Evolutionary conservation across 2,329 filamentous ascomycete genomes (phyloP).

Genomic region (Zymoseptoria ardabiliae): DNA sequence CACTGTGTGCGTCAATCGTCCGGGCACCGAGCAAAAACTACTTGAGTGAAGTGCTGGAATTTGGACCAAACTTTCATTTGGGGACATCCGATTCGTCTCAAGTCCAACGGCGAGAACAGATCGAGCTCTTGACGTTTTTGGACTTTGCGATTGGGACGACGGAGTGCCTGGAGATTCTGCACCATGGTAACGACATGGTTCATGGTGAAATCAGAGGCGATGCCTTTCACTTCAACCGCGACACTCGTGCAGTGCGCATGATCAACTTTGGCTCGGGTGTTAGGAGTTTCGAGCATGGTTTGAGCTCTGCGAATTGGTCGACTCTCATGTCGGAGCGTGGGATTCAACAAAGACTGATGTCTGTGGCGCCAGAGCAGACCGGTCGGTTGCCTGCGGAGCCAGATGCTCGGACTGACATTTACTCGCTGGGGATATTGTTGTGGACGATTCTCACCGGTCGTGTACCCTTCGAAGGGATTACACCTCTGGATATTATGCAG

Average conservation of each 20-base stretch:
- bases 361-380: constrained; percentile 91
- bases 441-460: constrained; percentile 77
- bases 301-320: constrained; percentile 79
- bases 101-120: constrained; percentile 8
- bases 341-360: constrained; percentile 81
- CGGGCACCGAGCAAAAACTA: constrained; percentile 70
- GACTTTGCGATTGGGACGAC: constrained; percentile 86
- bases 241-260: constrained; percentile 66
- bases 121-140: constrained; percentile 64
- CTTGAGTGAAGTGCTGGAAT: constrained; percentile 61
- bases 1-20: constrained; percentile 74
- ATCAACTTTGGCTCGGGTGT: constrained; percentile 81
- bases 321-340: constrained; percentile 74
- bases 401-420: constrained; percentile 87
- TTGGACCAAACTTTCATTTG: constrained; percentile 57
- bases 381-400: constrained; percentile 88
- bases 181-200: constrained; percentile 77
- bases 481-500: constrained; percentile 84
- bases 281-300: constrained; percentile 81
- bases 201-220: constrained; percentile 89
- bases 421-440: constrained; percentile 81
- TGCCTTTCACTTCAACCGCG: constrained; percentile 76
- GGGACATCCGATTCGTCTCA: constrained; percentile 20
- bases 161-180: constrained; percentile 81
- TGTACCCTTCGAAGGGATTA: constrained; percentile 70